Evolutionary conservation across 805 yeast genomes (phyloP).

Genomic region (Starmerella sp.): DNA sequence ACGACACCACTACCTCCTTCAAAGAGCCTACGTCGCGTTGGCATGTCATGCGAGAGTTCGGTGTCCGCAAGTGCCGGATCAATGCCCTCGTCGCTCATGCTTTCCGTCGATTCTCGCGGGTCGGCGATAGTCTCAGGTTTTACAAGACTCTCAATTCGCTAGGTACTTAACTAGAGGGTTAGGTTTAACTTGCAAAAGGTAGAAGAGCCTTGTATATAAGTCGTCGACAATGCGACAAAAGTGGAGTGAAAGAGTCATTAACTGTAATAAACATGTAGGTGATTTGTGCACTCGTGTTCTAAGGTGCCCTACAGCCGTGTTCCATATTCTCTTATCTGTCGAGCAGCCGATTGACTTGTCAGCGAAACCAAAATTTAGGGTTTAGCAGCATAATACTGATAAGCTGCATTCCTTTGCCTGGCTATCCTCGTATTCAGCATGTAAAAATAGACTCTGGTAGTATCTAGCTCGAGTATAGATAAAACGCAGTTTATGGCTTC

Average conservation of each 20-base stretch:
- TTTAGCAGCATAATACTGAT: not conserved
- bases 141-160: not conserved
- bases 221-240: too few species aligned
- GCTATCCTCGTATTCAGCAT: too few species aligned
- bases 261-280: too few species aligned
- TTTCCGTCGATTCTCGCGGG: not conserved
- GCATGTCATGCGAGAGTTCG: constrained; percentile 4
- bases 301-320: too few species aligned
- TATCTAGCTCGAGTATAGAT: too few species aligned
- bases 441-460: too few species aligned
- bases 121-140: not conserved
- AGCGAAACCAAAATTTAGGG: not conserved
- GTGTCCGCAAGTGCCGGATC: not conserved
- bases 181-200: not conserved
- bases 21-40: constrained; percentile 15
- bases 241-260: too few species aligned
- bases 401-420: not conserved
- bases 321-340: too few species aligned
- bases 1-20: constrained; percentile 15
- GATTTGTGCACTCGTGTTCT: too few species aligned
- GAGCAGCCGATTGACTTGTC: too few species aligned
- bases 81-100: not conserved
- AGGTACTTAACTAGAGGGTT: not conserved
- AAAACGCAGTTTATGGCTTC: too few species aligned
- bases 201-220: too few species aligned